Conservation (phyloP, 805 yeast genomes). For the Wickerhamiella lipophila region DNA sequence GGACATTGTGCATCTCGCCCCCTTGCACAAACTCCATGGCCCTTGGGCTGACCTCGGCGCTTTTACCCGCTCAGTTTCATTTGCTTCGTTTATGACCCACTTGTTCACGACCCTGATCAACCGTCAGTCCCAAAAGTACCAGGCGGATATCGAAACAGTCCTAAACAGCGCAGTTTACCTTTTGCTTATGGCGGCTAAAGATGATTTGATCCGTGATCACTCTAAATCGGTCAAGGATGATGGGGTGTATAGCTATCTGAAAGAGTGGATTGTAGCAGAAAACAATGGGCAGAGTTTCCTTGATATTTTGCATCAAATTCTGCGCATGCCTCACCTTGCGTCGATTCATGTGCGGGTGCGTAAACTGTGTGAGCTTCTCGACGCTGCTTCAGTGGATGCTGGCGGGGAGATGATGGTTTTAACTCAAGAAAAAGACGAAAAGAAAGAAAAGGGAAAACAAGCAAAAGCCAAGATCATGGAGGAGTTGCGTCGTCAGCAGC, state of each 20-base stretch:
- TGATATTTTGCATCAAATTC: slow-evolving; percentile 14
- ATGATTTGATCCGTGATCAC: slow-evolving; percentile 24
- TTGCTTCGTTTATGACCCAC: slow-evolving; percentile 20
- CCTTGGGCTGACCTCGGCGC: slow-evolving; percentile 25
- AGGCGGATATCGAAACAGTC: slow-evolving; percentile 41
- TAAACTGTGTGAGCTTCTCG: background rate
- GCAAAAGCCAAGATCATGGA: slow-evolving; percentile 63
- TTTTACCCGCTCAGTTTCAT: slow-evolving; percentile 23
- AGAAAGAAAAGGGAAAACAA: slow-evolving; percentile 55
- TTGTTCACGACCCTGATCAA: slow-evolving; percentile 12
- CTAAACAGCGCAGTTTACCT: slow-evolving; percentile 51
- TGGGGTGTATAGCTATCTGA: slow-evolving; percentile 10
- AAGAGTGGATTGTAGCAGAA: slow-evolving; percentile 12
- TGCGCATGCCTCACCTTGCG: background rate
- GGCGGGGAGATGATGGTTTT: slow-evolving; percentile 10
- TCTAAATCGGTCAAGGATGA: slow-evolving; percentile 2
- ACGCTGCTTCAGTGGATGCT: background rate
- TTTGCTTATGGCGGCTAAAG: slow-evolving; percentile 46
- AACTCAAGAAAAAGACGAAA: slow-evolving; percentile 38
- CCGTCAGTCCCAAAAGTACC: slow-evolving; percentile 26
- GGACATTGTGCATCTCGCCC: slow-evolving; percentile 49
- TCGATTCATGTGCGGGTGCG: slow-evolving; percentile 13
- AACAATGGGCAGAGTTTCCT: slow-evolving; percentile 15
- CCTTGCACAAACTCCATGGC: slow-evolving; percentile 26
- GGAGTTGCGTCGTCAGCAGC: slow-evolving; percentile 68